These are phyloP conservation scores for Spergularia bocconei DNA, from an alignment of 148 eudicot genomes.

Conservation along the genomic window DNA sequence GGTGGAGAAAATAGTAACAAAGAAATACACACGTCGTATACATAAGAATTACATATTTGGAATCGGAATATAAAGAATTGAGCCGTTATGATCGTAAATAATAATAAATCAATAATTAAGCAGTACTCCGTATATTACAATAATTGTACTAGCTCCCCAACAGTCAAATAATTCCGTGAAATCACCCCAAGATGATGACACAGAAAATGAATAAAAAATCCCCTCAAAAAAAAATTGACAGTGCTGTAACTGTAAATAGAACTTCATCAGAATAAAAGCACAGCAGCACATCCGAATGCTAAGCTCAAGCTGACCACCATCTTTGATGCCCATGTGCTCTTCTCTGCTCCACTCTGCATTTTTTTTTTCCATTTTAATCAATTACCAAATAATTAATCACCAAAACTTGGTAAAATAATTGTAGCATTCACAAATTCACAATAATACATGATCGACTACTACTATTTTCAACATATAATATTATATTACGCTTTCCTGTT, in stretches of 20 bases:
- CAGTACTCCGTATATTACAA: constrained; percentile 12
- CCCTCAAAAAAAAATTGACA: background rate
- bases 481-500: too few relatives aligned
- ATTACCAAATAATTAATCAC: constrained; percentile 2
- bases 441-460: too few relatives aligned
- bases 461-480: too few relatives aligned
- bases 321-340: constrained; percentile 42
- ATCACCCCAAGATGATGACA: background rate
- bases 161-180: constrained; percentile 3
- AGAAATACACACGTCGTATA: too few relatives aligned
- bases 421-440: too few relatives aligned
- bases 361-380: constrained; percentile 5
- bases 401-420: background rate
- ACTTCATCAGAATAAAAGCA: constrained; percentile 46
- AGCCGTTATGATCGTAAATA: too few relatives aligned
- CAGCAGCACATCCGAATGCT: constrained; percentile 48
- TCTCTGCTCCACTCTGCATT: constrained; percentile 71
- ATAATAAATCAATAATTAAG: background rate
- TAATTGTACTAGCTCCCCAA: constrained; percentile 11
- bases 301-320: constrained; percentile 55
- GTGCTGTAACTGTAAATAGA: background rate
- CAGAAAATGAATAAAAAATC: constrained; percentile 25
- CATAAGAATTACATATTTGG: too few relatives aligned
- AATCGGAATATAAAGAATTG: background rate
- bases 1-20: too few relatives aligned